Percentiles rank a stretch among this genome's conserved stretches.
phyloP scores from a whole-genome alignment of 768 basidiomycete genomes.

The Termitomyces titanicus region DNA sequence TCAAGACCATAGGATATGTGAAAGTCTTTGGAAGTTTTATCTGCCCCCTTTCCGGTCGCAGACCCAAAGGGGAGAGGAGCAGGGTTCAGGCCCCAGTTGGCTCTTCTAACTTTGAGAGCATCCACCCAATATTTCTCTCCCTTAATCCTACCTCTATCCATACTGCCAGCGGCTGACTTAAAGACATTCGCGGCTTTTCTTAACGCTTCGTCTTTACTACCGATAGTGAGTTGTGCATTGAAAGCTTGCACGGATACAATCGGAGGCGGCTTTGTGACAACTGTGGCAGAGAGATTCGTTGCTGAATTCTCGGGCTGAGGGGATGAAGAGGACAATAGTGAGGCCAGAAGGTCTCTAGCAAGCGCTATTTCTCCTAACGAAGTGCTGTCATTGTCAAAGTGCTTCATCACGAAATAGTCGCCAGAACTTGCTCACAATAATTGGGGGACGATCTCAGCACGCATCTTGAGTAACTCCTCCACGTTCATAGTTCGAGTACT shows the following conservation, averaged over 20 bases:
- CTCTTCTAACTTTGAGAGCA: conserved; percentile 70
- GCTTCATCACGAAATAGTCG: not conserved
- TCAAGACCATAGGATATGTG: conserved; percentile 77
- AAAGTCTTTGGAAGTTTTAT: conserved; percentile 80
- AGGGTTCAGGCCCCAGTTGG: conserved; percentile 79
- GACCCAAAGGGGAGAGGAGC: conserved; percentile 74
- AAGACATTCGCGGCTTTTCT: conserved; percentile 72
- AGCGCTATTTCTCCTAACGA: conserved; percentile 79
- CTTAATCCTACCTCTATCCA: conserved; percentile 58
- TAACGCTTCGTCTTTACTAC: conserved; percentile 78
- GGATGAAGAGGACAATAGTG: conserved; percentile 43
- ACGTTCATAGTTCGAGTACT: conserved; percentile 55
- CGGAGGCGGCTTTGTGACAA: conserved; percentile 62
- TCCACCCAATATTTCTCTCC: conserved; percentile 81
- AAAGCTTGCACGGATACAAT: conserved; percentile 68
- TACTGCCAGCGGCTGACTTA: conserved; percentile 62
- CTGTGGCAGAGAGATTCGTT: conserved; percentile 53
- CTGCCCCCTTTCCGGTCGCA: conserved; percentile 70
- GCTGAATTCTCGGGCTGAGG: conserved; percentile 6
- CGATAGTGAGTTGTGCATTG: conserved; percentile 67
- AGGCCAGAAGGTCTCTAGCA: conserved; percentile 65
- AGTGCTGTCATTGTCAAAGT: conserved; percentile 38
- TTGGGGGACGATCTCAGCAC: conserved; percentile 65
- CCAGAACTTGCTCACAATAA: conserved; percentile 56
- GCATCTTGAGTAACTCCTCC: conserved; percentile 73